phyloP scores from a whole-genome alignment of 495 filamentous ascomycete genomes.

The Trypethelium eluteriae region DNA sequence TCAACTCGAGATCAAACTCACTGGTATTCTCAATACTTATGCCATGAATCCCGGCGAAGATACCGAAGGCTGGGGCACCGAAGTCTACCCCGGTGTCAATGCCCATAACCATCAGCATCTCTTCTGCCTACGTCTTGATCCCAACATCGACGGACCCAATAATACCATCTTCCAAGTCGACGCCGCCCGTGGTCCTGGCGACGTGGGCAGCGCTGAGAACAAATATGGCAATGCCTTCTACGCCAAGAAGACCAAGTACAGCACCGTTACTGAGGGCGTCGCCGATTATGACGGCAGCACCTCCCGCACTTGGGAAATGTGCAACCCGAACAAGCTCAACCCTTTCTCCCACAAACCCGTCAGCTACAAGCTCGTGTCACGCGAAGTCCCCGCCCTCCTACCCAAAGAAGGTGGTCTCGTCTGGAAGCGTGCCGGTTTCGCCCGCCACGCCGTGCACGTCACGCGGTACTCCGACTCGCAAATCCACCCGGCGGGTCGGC shows the following conservation, averaged over 20 bases:
- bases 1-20: conserved; percentile 91
- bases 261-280: conserved; percentile 60
- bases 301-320: conserved; percentile 84
- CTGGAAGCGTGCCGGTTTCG: conserved; percentile 92
- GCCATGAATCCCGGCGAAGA: conserved; percentile 77
- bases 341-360: conserved; percentile 78
- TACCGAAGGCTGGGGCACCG: conserved; percentile 81
- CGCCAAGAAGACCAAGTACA: conserved; percentile 76
- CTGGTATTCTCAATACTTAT: conserved; percentile 92
- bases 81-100: conserved; percentile 83
- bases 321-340: conserved; percentile 76
- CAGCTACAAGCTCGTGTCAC: conserved; percentile 85
- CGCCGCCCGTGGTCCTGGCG: conserved; percentile 54
- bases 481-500: conserved; percentile 84
- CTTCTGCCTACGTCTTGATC: conserved; percentile 85
- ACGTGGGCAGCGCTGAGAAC: conserved; percentile 75
- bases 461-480: conserved; percentile 82
- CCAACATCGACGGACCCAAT: conserved; percentile 77
- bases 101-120: conserved; percentile 90
- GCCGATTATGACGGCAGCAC: conserved; percentile 76
- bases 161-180: conserved; percentile 87
- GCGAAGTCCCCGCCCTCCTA: conserved; percentile 71
- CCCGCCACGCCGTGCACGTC: conserved; percentile 82
- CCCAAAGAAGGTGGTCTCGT: conserved; percentile 78
- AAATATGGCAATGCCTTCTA: conserved; percentile 92